phyloP scores from a whole-genome alignment of 345 rosid genomes.

The Lepidium aucheri region DNA sequence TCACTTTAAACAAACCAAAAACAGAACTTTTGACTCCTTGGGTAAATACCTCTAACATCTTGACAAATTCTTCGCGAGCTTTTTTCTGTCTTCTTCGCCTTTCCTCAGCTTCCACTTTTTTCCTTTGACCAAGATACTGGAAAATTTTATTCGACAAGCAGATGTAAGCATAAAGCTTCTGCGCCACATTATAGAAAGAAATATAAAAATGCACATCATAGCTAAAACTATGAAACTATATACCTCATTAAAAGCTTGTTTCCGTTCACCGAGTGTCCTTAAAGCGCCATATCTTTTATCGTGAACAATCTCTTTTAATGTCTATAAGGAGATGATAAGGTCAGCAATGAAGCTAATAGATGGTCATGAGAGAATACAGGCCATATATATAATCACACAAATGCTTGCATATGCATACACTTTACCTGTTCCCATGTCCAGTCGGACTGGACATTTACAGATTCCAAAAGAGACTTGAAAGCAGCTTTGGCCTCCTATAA shows the following conservation, averaged over 20 bases:
- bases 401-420: neutral
- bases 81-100: slow-evolving; percentile 90
- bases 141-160: slow-evolving; percentile 8
- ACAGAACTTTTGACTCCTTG: neutral
- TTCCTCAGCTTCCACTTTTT: slow-evolving; percentile 92
- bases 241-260: slow-evolving; percentile 99
- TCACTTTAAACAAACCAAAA: neutral
- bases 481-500: slow-evolving; percentile 94
- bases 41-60: slow-evolving; percentile 85
- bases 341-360: slow-evolving; percentile 19
- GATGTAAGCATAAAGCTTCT: neutral
- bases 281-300: slow-evolving; percentile 88
- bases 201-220: neutral
- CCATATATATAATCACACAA: neutral
- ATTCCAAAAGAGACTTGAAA: slow-evolving; percentile 87
- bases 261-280: slow-evolving; percentile 91
- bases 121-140: slow-evolving; percentile 96
- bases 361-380: neutral
- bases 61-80: slow-evolving; percentile 81
- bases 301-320: slow-evolving; percentile 77
- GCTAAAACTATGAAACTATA: slow-evolving; percentile 2
- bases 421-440: slow-evolving; percentile 99
- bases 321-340: slow-evolving; percentile 33
- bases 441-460: slow-evolving; percentile 79
- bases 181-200: neutral